These are phyloP conservation scores for Dendrostoma leiphaemia DNA, from an alignment of 2,329 filamentous ascomycete genomes.

Conservation along the genomic window DNA sequence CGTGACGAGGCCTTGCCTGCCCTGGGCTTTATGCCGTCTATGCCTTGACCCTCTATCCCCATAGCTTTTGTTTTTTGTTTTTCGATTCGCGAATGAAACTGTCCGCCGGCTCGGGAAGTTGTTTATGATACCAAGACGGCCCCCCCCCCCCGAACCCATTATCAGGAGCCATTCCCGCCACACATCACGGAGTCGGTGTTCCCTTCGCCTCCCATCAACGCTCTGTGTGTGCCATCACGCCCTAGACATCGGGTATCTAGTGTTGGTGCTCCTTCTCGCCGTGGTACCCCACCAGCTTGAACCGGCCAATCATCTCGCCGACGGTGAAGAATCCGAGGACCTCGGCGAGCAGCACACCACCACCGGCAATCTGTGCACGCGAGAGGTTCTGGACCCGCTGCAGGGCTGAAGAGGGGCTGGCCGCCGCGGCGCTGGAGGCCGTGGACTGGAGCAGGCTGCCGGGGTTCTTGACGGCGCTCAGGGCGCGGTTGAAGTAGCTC, in stretches of 20 bases:
- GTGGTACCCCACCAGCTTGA: constrained; percentile 93
- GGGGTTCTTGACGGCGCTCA: constrained; percentile 71
- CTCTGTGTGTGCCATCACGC: too few species aligned
- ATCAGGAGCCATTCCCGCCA: not conserved
- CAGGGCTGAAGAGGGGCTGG: constrained; percentile 36
- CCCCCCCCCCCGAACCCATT: not conserved
- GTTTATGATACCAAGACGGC: not conserved
- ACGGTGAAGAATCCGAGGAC: constrained; percentile 95
- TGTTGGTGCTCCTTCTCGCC: constrained; percentile 62
- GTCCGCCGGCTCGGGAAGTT: not conserved
- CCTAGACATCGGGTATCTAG: constrained; percentile 32
- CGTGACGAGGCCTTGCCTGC: not conserved
- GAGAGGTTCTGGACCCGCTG: constrained; percentile 65
- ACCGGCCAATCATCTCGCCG: constrained; percentile 91
- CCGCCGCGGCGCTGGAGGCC: constrained; percentile 50
- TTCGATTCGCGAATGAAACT: not conserved
- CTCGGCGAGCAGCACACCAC: constrained; percentile 79
- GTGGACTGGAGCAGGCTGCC: constrained; percentile 54
- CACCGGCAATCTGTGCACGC: constrained; percentile 66
- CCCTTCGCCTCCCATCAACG: not conserved
- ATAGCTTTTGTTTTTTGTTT: not conserved
- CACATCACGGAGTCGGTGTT: not conserved
- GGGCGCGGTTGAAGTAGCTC: constrained; percentile 74
- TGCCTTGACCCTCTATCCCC: not conserved
- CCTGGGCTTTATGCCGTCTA: constrained; percentile 6